Evolutionary conservation across 2,329 filamentous ascomycete genomes (phyloP).

Genomic region (Colletotrichum higginsianum): DNA sequence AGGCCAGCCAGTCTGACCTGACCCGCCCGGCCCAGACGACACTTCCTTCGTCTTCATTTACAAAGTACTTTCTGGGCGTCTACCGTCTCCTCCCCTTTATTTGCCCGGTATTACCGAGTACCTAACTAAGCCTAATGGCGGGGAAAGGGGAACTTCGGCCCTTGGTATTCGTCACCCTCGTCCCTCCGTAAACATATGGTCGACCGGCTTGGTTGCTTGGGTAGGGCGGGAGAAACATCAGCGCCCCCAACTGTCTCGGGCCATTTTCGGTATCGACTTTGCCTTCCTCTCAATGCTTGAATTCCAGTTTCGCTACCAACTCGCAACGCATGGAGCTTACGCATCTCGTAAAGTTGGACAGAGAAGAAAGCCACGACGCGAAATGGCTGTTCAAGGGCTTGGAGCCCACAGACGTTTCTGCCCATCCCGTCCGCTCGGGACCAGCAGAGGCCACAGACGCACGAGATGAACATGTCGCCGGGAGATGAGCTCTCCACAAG

Average conservation of each 20-base stretch:
- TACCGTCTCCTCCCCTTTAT: slow-evolving; percentile 3
- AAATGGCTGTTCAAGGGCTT: slow-evolving; percentile 8
- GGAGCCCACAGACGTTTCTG: slow-evolving; percentile 15
- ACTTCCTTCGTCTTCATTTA: not conserved
- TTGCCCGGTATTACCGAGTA: slow-evolving; percentile 35
- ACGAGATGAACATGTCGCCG: not conserved
- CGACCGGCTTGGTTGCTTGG: not conserved
- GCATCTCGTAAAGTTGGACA: slow-evolving; percentile 10
- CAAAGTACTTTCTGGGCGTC: not conserved
- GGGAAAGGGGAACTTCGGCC: not conserved
- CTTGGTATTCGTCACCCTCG: not conserved
- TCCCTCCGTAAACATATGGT: not conserved
- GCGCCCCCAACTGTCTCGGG: slow-evolving; percentile 2
- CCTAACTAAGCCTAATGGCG: slow-evolving; percentile 24
- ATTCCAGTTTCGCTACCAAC: not conserved
- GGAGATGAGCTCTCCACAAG: not conserved
- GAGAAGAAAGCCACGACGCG: not conserved
- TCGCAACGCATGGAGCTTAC: not conserved
- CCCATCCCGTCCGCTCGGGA: slow-evolving; percentile 6
- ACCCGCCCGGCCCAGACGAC: too few relatives aligned
- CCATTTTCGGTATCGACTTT: not conserved
- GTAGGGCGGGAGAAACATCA: not conserved
- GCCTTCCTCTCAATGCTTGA: not conserved
- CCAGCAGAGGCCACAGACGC: not conserved
- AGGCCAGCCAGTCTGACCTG: not conserved